Percentiles rank a stretch among this genome's conserved stretches.
phyloP scores from a whole-genome alignment of 176 grass and related monocot species.

The Carex parvula region DNA sequence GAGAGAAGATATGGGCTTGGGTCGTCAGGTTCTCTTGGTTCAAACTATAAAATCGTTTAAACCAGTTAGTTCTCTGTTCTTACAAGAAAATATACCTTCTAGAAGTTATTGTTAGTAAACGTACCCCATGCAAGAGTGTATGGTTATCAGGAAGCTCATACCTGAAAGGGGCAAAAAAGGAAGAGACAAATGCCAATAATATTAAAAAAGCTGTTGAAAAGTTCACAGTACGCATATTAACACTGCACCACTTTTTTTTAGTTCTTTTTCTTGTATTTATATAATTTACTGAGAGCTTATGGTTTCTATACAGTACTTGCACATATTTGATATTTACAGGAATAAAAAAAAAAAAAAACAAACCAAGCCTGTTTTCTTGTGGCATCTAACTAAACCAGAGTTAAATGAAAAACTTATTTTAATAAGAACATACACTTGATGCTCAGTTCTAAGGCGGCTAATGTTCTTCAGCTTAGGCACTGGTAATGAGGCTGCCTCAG shows the following conservation, averaged over 20 bases:
- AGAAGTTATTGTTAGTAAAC: conserved; percentile 24
- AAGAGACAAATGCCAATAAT: conserved; percentile 16
- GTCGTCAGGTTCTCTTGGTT: conserved; percentile 67
- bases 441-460: conserved; percentile 76
- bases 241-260: neutral
- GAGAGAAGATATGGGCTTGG: conserved; percentile 68
- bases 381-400: conserved; percentile 1
- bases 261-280: neutral
- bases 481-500: conserved; percentile 74
- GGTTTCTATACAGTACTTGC: neutral
- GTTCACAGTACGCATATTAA: neutral
- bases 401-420: neutral
- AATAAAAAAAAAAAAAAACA: neutral
- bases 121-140: conserved; percentile 56
- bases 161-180: conserved; percentile 35
- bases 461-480: conserved; percentile 82
- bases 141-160: conserved; percentile 82
- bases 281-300: neutral
- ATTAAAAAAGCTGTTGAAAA: neutral
- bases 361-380: neutral
- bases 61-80: conserved; percentile 32
- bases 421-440: conserved; percentile 68
- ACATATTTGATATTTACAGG: neutral
- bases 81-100: conserved; percentile 1
- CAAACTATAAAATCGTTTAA: conserved; percentile 40